phyloP scores from a whole-genome alignment of 2,329 filamentous ascomycete species.

The Aspergillus flavus region DNA sequence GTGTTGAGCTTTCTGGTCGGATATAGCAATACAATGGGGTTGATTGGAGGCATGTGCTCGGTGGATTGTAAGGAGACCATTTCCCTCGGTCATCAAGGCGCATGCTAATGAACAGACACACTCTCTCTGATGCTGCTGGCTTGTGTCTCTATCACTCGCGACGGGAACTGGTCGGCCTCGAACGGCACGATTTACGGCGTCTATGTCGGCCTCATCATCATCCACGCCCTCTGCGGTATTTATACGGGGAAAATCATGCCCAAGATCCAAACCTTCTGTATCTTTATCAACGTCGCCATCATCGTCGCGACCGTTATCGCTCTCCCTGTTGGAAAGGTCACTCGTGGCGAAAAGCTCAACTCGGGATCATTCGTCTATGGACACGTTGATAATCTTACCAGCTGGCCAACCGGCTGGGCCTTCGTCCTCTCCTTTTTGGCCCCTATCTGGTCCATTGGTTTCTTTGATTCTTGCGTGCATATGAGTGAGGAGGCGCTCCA shows the following conservation, averaged over 20 bases:
- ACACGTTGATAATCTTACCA: slow-evolving; percentile 59
- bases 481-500: slow-evolving; percentile 65
- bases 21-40: slow-evolving; percentile 63
- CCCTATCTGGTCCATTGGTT: slow-evolving; percentile 62
- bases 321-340: slow-evolving; percentile 54
- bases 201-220: slow-evolving; percentile 57
- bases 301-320: slow-evolving; percentile 60
- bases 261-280: slow-evolving; percentile 60
- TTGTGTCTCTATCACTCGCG: slow-evolving; percentile 59
- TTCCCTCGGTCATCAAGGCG: background rate
- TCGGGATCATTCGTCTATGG: slow-evolving; percentile 56
- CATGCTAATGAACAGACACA: slow-evolving; percentile 24
- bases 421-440: slow-evolving; percentile 64
- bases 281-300: slow-evolving; percentile 59
- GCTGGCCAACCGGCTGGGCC: slow-evolving; percentile 60
- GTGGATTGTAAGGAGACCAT: slow-evolving; percentile 53
- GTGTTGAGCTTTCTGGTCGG: slow-evolving; percentile 63
- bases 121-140: slow-evolving; percentile 48
- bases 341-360: slow-evolving; percentile 33
- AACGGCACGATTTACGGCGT: slow-evolving; percentile 61
- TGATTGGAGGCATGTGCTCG: slow-evolving; percentile 64
- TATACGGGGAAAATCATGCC: slow-evolving; percentile 60
- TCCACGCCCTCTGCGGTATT: slow-evolving; percentile 58
- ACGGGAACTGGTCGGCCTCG: slow-evolving; percentile 59
- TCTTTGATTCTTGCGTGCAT: slow-evolving; percentile 61